phyloP scores from a whole-genome alignment of 139 green algal genomes.

The Closterium sp. region DNA sequence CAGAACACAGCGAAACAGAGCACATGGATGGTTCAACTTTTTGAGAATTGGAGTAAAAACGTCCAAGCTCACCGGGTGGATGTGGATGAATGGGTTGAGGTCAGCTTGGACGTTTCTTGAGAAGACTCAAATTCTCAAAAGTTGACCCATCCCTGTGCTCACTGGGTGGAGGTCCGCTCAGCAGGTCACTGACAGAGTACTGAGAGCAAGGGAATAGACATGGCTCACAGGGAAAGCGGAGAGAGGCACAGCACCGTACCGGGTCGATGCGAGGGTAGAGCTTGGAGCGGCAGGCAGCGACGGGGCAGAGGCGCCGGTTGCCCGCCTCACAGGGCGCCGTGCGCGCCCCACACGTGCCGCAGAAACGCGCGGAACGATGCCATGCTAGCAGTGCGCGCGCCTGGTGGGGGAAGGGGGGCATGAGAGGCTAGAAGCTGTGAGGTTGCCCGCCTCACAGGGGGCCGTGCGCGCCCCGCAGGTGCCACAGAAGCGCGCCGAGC shows the following conservation, averaged over 20 bases:
- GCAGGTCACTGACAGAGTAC: too few species aligned
- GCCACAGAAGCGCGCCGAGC: constrained; percentile 6
- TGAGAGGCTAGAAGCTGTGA: not conserved
- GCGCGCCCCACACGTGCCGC: constrained; percentile 5
- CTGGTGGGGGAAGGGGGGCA: not conserved
- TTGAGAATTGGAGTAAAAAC: too few species aligned
- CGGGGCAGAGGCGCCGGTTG: constrained; percentile 3
- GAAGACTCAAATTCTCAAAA: too few species aligned
- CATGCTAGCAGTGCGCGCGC: constrained; percentile 24
- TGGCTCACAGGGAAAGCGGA: too few species aligned
- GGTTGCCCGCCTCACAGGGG: constrained; percentile 7
- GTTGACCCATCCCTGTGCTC: too few species aligned
- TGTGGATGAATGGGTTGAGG: too few species aligned
- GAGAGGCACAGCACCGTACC: constrained; percentile 10
- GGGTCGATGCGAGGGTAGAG: constrained; percentile 33
- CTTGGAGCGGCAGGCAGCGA: constrained; percentile 14
- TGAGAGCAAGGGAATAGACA: too few species aligned
- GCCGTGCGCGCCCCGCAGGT: not conserved
- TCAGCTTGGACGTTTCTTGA: too few species aligned
- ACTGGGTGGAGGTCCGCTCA: too few species aligned
- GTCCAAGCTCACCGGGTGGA: too few species aligned
- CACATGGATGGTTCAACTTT: too few species aligned
- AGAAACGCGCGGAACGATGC: constrained; percentile 11
- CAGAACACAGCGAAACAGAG: too few species aligned
- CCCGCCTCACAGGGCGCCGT: constrained; percentile 20